Conservation (phyloP, 2,329 filamentous ascomycete genomes). For the Cyphellophora europaea region DNA sequence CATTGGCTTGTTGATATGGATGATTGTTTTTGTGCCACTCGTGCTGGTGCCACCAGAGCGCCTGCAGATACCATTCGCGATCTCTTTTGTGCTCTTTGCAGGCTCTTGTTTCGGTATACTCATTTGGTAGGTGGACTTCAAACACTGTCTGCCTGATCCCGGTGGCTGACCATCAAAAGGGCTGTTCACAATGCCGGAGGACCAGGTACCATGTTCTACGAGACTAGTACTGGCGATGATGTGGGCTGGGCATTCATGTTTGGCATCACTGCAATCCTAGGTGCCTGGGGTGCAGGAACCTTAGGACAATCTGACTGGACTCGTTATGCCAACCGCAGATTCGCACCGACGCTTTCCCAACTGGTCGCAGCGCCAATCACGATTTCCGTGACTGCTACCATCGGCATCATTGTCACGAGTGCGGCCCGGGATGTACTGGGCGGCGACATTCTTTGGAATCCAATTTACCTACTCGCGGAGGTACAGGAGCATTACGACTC, state of each 20-base stretch:
- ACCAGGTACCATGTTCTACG: slow-evolving; percentile 15
- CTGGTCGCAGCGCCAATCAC: slow-evolving; percentile 25
- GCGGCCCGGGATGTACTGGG: slow-evolving; percentile 21
- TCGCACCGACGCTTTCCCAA: slow-evolving; percentile 20
- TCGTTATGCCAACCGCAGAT: slow-evolving; percentile 17
- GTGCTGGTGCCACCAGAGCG: slow-evolving; percentile 17
- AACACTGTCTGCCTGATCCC: background rate
- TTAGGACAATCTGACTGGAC: slow-evolving; percentile 21
- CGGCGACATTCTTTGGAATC: slow-evolving; percentile 30
- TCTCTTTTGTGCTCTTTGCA: slow-evolving; percentile 17
- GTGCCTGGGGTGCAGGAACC: slow-evolving; percentile 20
- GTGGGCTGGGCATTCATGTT: slow-evolving; percentile 19
- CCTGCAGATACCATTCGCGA: slow-evolving; percentile 18
- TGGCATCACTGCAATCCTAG: slow-evolving; percentile 20
- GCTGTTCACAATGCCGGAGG: slow-evolving; percentile 14
- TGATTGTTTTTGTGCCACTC: slow-evolving; percentile 16
- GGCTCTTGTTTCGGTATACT: slow-evolving; percentile 16
- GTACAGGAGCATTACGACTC: slow-evolving; percentile 23
- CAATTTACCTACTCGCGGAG: slow-evolving; percentile 27
- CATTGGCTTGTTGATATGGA: slow-evolving; percentile 20
- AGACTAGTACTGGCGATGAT: slow-evolving; percentile 10
- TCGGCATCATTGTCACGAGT: slow-evolving; percentile 29
- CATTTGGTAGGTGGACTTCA: slow-evolving; percentile 13
- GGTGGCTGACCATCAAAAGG: background rate
- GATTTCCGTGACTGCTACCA: slow-evolving; percentile 27